Conservation (phyloP, 75 land plant species). For the Pinus tabuliformis region DNA sequence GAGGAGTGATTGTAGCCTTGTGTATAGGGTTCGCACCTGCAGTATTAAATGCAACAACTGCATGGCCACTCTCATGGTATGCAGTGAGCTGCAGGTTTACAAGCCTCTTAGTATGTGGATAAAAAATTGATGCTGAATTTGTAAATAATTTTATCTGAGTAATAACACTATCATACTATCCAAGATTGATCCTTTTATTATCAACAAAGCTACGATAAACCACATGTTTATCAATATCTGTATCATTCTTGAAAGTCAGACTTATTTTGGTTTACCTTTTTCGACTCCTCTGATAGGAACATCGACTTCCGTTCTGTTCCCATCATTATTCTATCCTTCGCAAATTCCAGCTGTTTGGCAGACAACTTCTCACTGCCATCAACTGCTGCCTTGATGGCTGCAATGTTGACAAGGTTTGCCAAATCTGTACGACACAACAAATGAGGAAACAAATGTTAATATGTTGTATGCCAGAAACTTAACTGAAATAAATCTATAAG, state of each 20-base stretch:
- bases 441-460: not conserved
- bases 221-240: not conserved
- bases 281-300: conserved; percentile 91
- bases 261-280: conserved; percentile 55
- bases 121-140: not conserved
- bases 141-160: not conserved
- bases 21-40: conserved; percentile 95
- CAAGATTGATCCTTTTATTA: not conserved
- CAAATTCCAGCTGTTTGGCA: conserved; percentile 83
- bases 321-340: conserved; percentile 98
- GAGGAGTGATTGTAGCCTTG: conserved; percentile 97
- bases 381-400: conserved; percentile 97
- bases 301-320: conserved; percentile 97
- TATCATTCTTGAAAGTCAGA: not conserved
- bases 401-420: conserved; percentile 97
- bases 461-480: not conserved
- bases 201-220: not conserved
- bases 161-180: not conserved
- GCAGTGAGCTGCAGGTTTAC: conserved; percentile 79
- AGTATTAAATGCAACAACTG: conserved; percentile 96
- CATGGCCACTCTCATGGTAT: conserved; percentile 99
- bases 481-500: not conserved
- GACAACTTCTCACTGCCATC: conserved; percentile 87
- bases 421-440: conserved; percentile 55
- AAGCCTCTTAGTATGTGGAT: not conserved